Percentiles rank a stretch among this genome's conserved stretches.
These are phyloP conservation scores for Nannochloropsis granulata DNA, from an alignment of 108 stramenopile species.

Conservation along the genomic window DNA sequence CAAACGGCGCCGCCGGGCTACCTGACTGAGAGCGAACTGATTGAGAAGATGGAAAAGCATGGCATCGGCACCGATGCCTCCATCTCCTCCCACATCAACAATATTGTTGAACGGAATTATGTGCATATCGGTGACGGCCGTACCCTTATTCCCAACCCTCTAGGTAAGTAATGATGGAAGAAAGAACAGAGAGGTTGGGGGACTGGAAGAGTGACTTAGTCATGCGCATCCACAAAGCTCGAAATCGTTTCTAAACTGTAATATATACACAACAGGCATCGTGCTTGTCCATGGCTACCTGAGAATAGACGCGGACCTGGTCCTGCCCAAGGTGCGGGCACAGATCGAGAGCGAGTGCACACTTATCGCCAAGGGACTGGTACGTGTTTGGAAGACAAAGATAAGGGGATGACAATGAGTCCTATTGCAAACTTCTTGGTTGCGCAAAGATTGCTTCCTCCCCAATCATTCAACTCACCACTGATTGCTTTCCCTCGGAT, in stretches of 20 bases:
- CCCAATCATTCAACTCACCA: no score
- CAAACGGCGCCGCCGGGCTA: slow-evolving; percentile 68
- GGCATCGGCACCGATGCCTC: slow-evolving; percentile 90
- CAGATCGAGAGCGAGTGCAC: slow-evolving; percentile 75
- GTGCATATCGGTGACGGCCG: slow-evolving; percentile 54
- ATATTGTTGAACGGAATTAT: slow-evolving; percentile 68
- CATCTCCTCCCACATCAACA: slow-evolving; percentile 70
- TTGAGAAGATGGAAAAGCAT: slow-evolving; percentile 60
- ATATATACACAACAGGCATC: slow-evolving; percentile 25
- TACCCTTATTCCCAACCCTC: slow-evolving; percentile 56
- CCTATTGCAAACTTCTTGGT: no score
- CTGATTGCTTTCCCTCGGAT: no score
- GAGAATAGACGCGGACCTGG: slow-evolving; percentile 63
- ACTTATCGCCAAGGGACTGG: slow-evolving; percentile 46
- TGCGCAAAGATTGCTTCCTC: no score
- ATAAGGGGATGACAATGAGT: no score
- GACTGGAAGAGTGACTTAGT: background rate
- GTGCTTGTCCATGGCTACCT: slow-evolving; percentile 74
- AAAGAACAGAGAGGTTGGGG: background rate
- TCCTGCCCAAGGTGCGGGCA: slow-evolving; percentile 63
- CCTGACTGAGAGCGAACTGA: slow-evolving; percentile 69
- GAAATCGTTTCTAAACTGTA: background rate
- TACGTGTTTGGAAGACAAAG: background rate
- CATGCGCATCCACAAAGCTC: background rate
- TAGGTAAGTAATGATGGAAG: slow-evolving; percentile 26